phyloP scores from a whole-genome alignment of 768 basidiomycete species.

The Mycena sanguinolenta region DNA sequence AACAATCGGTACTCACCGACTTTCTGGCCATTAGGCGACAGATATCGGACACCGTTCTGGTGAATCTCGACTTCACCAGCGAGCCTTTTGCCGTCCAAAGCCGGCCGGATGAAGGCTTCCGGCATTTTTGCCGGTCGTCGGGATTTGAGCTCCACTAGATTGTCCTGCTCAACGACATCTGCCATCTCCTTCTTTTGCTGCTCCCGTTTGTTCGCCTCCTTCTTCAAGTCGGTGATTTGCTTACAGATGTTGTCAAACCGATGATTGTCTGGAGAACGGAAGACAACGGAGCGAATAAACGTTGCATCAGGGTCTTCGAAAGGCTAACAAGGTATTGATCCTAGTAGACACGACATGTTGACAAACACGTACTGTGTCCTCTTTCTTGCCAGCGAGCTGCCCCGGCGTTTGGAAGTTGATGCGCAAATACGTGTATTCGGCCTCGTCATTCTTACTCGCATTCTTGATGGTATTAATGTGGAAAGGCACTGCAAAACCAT shows the following conservation, averaged over 20 bases:
- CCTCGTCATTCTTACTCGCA: slow-evolving; percentile 96
- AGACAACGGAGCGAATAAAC: slow-evolving; percentile 95
- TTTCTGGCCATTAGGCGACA: slow-evolving; percentile 89
- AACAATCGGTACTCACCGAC: slow-evolving; percentile 76
- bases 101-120: slow-evolving; percentile 94
- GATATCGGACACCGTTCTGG: slow-evolving; percentile 95
- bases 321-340: slow-evolving; percentile 63
- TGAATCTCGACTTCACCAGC: slow-evolving; percentile 99
- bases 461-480: slow-evolving; percentile 99
- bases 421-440: slow-evolving; percentile 92
- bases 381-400: slow-evolving; percentile 97
- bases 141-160: slow-evolving; percentile 89
- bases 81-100: slow-evolving; percentile 93
- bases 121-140: slow-evolving; percentile 87
- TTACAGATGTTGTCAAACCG: slow-evolving; percentile 92
- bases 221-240: slow-evolving; percentile 95
- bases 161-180: slow-evolving; percentile 96
- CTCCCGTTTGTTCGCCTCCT: slow-evolving; percentile 96
- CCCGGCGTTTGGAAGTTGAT: slow-evolving; percentile 99
- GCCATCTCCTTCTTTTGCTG: slow-evolving; percentile 99
- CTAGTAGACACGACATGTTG: not conserved
- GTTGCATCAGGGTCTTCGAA: slow-evolving; percentile 98
- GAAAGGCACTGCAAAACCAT: slow-evolving; percentile 96
- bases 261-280: slow-evolving; percentile 89
- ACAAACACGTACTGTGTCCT: slow-evolving; percentile 81